These are phyloP conservation scores for Chrysoporthe cubensis DNA, from an alignment of 2,329 filamentous ascomycete species.

Conservation along the genomic window DNA sequence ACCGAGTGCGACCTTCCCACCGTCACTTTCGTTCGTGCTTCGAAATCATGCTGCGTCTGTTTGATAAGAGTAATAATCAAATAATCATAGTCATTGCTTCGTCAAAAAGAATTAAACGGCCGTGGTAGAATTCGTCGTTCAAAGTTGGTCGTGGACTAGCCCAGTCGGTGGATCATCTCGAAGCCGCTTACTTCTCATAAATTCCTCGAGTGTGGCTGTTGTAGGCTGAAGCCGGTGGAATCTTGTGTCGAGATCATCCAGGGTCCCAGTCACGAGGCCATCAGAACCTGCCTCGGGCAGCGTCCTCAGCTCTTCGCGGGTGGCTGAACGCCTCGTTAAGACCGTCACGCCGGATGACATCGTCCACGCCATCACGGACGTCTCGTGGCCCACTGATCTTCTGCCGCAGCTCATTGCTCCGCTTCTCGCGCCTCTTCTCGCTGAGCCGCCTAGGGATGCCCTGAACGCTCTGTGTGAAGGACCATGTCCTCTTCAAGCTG, in stretches of 20 bases:
- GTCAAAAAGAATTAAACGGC: neutral
- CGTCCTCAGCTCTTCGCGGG: slow-evolving; percentile 27
- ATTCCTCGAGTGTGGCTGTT: neutral
- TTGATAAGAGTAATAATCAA: neutral
- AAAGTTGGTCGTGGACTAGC: neutral
- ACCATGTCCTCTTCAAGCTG: slow-evolving; percentile 38
- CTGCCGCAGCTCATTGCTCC: slow-evolving; percentile 60
- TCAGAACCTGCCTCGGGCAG: slow-evolving; percentile 2
- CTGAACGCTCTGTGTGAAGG: slow-evolving; percentile 41
- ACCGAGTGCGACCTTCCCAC: neutral
- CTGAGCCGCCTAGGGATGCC: slow-evolving; percentile 56
- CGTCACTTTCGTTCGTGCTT: neutral
- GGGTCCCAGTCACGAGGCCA: neutral
- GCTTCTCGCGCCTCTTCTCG: slow-evolving; percentile 62
- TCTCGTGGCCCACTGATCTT: slow-evolving; percentile 64
- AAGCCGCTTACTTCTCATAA: neutral
- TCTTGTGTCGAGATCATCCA: neutral
- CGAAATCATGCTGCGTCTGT: neutral
- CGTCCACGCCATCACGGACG: slow-evolving; percentile 61
- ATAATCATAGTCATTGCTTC: neutral
- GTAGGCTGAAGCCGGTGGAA: neutral
- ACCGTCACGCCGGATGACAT: slow-evolving; percentile 54
- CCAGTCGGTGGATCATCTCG: neutral
- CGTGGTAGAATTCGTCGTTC: neutral
- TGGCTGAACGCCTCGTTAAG: slow-evolving; percentile 40